Conservation (phyloP, 202 grass and related monocot genomes). For the Zizania palustris region DNA sequence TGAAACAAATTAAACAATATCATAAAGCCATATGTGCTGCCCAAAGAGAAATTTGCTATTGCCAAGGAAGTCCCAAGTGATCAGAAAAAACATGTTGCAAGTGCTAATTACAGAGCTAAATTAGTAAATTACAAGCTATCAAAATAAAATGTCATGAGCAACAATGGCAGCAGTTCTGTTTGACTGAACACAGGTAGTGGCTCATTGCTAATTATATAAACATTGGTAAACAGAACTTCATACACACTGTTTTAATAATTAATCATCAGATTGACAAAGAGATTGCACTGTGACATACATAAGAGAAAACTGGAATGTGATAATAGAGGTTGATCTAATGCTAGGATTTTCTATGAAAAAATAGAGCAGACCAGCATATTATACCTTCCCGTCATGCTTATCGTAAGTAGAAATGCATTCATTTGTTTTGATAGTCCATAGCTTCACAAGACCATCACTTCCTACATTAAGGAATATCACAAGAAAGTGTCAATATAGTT, state of each 20-base stretch:
- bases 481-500: conserved; percentile 33
- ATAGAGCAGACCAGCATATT: conserved; percentile 1
- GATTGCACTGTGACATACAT: conserved; percentile 1
- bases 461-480: conserved; percentile 49
- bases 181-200: background rate
- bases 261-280: background rate
- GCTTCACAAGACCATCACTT: conserved; percentile 90
- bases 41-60: background rate
- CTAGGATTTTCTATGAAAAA: conserved; percentile 1
- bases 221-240: background rate
- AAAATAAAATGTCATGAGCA: background rate
- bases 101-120: background rate
- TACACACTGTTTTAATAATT: background rate
- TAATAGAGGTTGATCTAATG: background rate
- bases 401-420: conserved; percentile 95
- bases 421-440: conserved; percentile 91
- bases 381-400: conserved; percentile 95
- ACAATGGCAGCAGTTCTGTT: background rate
- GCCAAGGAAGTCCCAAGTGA: background rate
- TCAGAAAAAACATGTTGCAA: conserved; percentile 7
- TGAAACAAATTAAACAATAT: background rate
- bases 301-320: background rate
- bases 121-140: background rate
- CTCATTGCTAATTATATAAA: conserved; percentile 18
- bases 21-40: background rate